Evolutionary conservation across 192 early-diverging fungal genomes (phyloP), one percentile per base, ranked within the genome.

Genomic region (Entomortierella chlamydospora): DNA sequence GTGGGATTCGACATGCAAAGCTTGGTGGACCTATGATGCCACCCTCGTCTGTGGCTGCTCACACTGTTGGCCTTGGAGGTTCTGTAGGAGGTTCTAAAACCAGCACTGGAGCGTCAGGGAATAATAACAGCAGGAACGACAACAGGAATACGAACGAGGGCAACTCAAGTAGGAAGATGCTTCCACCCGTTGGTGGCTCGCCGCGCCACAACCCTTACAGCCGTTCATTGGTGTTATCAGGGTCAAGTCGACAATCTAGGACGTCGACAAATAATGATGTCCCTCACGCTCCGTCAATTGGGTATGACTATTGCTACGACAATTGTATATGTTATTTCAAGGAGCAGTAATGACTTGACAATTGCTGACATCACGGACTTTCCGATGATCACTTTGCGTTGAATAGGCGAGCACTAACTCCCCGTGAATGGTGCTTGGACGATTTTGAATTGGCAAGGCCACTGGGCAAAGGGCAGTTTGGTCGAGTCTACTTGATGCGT

Each of bases 381-480:
- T n/a, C n/a, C n/a, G n/a, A n/a, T n/a, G n/a, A n/a, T n/a, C n/a
- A 29, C 7, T 59, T 55, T 20, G 4, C 43, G 17, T 8, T 29
- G 26, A n/a, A 37, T 61, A 79, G 76, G 29, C 68, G 68, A 12
- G 6, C 55, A 13, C 23, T 79, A 20, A 28, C 50, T 23, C 61
- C 76, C 26, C 43, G 57, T 26, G 70, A 82, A 57, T 93, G 91
- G 91, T 73, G 76, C 25, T 39, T 92, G 18, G 64, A 91, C 26
- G 96, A 98, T 82, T 99, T 99, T 88, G 95, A 97, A 56, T 91
- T 99, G 51, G 97, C 96, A 26, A 79, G 86, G 23, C 86, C 91
- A 0, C 81, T 99, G 25, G 97, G 97, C 58, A 94, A 94, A 70
- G 97, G 97, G n/a, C 96, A 98, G 64, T 99, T 98, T 87, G 97